Conservation (phyloP, 805 yeast species). For the Candida sonorensis region DNA sequence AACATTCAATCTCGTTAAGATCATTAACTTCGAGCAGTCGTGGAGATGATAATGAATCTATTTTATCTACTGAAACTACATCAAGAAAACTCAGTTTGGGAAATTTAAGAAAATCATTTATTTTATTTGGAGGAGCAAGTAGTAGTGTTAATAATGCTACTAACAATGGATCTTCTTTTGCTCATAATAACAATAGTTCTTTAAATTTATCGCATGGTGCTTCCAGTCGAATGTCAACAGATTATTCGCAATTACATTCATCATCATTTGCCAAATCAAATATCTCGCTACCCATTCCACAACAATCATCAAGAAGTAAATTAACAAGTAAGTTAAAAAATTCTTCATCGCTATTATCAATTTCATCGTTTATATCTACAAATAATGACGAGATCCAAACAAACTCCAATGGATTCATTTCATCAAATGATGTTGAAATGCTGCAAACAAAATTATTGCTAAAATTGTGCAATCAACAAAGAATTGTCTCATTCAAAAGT, state of each 20-base stretch:
- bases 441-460: constrained; percentile 28
- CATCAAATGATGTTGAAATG: constrained; percentile 25
- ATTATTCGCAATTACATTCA: constrained; percentile 14
- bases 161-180: not conserved
- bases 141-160: too few relatives aligned
- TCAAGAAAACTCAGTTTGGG: constrained; percentile 7
- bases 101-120: constrained; percentile 8
- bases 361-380: constrained; percentile 24
- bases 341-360: constrained; percentile 40
- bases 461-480: constrained; percentile 28
- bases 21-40: constrained; percentile 16
- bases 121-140: constrained; percentile 6
- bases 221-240: constrained; percentile 15
- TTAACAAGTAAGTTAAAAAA: constrained; percentile 46
- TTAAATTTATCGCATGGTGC: not conserved
- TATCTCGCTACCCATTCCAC: constrained; percentile 57
- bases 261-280: constrained; percentile 27
- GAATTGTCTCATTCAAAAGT: constrained; percentile 26
- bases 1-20: constrained; percentile 26
- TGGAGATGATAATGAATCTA: constrained; percentile 11
- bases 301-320: constrained; percentile 47
- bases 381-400: too few relatives aligned
- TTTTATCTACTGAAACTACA: constrained; percentile 3
- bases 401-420: too few relatives aligned
- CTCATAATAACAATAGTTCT: too few relatives aligned